Conservation (phyloP, 2,329 filamentous ascomycete genomes). For the Stagonosporopsis tanaceti region DNA sequence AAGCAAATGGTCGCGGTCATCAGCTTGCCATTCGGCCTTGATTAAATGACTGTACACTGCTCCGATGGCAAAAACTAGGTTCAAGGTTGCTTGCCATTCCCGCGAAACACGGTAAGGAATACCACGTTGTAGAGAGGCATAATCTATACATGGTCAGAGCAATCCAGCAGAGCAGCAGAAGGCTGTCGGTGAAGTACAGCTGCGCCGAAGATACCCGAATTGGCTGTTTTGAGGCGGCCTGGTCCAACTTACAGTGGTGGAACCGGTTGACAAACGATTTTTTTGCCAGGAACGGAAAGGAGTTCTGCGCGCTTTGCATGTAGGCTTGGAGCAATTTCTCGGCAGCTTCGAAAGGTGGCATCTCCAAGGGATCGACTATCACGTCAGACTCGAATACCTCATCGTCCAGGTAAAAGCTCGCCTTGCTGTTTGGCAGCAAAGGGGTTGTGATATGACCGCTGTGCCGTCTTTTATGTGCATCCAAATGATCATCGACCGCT, state of each 20-base stretch:
- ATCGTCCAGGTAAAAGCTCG: constrained; percentile 44
- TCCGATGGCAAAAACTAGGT: constrained; percentile 54
- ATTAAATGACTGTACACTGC: constrained; percentile 46
- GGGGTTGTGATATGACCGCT: constrained; percentile 11
- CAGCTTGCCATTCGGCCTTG: constrained; percentile 32
- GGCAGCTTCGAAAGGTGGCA: constrained; percentile 41
- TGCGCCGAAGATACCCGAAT: background rate
- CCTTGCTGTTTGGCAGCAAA: constrained; percentile 27
- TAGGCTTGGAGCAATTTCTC: constrained; percentile 42
- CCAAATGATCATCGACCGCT: constrained; percentile 22
- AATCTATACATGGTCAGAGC: constrained; percentile 22
- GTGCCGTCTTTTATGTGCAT: constrained; percentile 21
- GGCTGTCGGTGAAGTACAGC: no score
- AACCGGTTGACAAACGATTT: constrained; percentile 44
- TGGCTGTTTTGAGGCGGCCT: background rate
- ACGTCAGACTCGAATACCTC: constrained; percentile 31
- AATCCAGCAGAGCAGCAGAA: background rate
- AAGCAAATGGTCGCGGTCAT: constrained; percentile 43
- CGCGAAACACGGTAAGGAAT: constrained; percentile 21
- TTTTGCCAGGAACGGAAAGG: constrained; percentile 41
- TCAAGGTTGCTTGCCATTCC: constrained; percentile 50
- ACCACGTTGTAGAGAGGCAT: constrained; percentile 28
- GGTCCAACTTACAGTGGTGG: constrained; percentile 29
- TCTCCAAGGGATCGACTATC: constrained; percentile 31
- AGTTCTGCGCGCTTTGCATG: constrained; percentile 35